Base-by-base conservation (phyloP, 495 filamentous ascomycete species). In the Opeltia flavorubescens region DNA sequence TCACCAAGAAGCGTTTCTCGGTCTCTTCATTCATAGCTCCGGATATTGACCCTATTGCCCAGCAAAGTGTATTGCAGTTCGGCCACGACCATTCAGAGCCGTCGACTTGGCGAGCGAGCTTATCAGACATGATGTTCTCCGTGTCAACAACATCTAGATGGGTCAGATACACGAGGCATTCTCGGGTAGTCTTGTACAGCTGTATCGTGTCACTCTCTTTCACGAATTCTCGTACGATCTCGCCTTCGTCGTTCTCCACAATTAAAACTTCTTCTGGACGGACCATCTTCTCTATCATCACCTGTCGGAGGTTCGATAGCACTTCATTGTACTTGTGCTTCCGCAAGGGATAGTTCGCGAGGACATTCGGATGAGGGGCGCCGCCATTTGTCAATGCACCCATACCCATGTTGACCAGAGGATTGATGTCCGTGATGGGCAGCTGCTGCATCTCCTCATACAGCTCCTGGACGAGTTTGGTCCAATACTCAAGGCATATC, bases 261-360 rank as follows among this genome's bases (percentile, higher is more conserved):
- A 99, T 88, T 50, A 99, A 62, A n/a, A 99, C 93, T 67, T 96
- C 93, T 66, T 99, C 91, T 5, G 91, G 91, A 29, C 86, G 72
- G 24, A 96, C 91, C 91, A 99, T 96, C 66, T 95, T 94, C 69
- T 99, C 91, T 52, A 99, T 95, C 91, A 99, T 99, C 34, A 99
- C 91, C 33, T 86, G 81, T 48, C 91, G 81, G 39, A 99, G 72
- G 59, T 94, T 95, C 7, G 89, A 87, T 17, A 99, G 68, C 12
- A 99, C 82, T 55, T 94, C 86, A 50, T 80, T 80, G 60, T 96
- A 99, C 63, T 94, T 94, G 69, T 99, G 89, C 68, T 96, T 96
- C 27, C 93, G 78, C 20, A 99, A 72, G 18, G 93, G 88, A 56
- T 89, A 93, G 61, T 84, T 89, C 51, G 75, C 77, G 42, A 96